Percentiles rank a stretch among this genome's conserved stretches.
These are phyloP conservation scores for Boletellus ananas DNA, from an alignment of 768 basidiomycete genomes.

Conservation along the genomic window DNA sequence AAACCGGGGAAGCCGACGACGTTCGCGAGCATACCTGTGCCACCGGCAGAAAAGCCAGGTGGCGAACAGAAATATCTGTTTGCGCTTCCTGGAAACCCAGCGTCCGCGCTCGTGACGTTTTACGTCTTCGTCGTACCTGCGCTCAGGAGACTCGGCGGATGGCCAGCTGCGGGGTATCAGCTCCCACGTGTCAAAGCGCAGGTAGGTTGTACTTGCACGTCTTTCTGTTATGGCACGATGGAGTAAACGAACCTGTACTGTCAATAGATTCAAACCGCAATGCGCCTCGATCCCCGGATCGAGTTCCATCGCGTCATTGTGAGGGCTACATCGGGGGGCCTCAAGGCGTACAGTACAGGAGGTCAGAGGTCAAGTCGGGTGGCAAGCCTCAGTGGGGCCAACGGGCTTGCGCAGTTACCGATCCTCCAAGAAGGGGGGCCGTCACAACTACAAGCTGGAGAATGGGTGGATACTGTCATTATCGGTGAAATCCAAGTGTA, in stretches of 20 bases:
- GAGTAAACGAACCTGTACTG: neutral
- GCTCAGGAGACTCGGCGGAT: constrained; percentile 68
- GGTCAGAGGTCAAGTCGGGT: constrained; percentile 83
- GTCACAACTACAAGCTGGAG: constrained; percentile 48
- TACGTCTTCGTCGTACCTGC: constrained; percentile 83
- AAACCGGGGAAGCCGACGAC: constrained; percentile 90
- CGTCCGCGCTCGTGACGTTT: constrained; percentile 83
- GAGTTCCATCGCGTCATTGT: constrained; percentile 83
- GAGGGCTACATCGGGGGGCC: constrained; percentile 36
- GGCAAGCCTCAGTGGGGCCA: constrained; percentile 76
- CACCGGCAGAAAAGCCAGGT: constrained; percentile 17
- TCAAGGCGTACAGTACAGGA: constrained; percentile 76
- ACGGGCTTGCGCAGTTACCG: constrained; percentile 73
- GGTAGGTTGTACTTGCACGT: constrained; percentile 37
- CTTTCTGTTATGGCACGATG: neutral
- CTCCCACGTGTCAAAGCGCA: constrained; percentile 61
- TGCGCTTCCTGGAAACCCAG: constrained; percentile 87
- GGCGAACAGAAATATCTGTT: constrained; percentile 60
- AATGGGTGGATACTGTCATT: constrained; percentile 54
- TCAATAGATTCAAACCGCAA: constrained; percentile 50
- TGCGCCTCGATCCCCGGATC: constrained; percentile 67
- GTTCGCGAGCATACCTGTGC: constrained; percentile 69
- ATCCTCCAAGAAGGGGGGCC: constrained; percentile 32
- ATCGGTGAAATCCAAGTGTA: constrained; percentile 59
- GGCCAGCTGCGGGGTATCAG: constrained; percentile 47